These are phyloP conservation scores for Chimonanthus salicifolius DNA, from an alignment of 164 flowering plant genomes.

Conservation along the genomic window DNA sequence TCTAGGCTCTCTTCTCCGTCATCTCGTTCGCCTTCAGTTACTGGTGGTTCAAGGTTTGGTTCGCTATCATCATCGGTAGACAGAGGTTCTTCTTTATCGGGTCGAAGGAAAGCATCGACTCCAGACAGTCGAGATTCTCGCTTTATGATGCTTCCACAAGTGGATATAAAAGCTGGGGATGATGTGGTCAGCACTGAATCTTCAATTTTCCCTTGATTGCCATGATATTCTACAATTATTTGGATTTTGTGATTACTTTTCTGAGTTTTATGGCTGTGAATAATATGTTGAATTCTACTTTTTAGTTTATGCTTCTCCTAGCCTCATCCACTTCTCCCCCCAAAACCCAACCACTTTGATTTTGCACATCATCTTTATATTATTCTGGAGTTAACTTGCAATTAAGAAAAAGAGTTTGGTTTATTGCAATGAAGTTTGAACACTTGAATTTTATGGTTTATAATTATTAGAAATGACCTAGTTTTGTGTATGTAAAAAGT, in stretches of 20 bases:
- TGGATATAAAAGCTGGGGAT: constrained; percentile 87
- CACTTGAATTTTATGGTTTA: too few species aligned
- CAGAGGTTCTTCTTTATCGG: constrained; percentile 49
- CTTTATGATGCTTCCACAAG: constrained; percentile 82
- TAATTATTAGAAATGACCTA: too few species aligned
- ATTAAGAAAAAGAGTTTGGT: too few species aligned
- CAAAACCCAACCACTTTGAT: too few species aligned
- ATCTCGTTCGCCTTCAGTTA: constrained; percentile 44
- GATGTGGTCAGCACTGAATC: constrained; percentile 64
- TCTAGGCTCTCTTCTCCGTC: constrained; percentile 56
- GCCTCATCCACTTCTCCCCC: too few species aligned
- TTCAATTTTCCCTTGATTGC: background rate
- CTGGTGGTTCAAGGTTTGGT: constrained; percentile 52
- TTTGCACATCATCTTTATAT: too few species aligned
- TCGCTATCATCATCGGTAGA: constrained; percentile 54
- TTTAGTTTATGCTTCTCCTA: background rate
- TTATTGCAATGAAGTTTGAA: too few species aligned
- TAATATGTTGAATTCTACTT: background rate
- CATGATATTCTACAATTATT: background rate
- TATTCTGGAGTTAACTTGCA: too few species aligned
- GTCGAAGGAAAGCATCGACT: constrained; percentile 49
- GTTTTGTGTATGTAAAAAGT: too few species aligned
- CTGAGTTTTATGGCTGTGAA: constrained; percentile 1
- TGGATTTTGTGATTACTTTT: background rate
- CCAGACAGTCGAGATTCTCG: constrained; percentile 83